Base-by-base conservation (phyloP, 176 grass and related monocot species). In the Oryza longistaminata region DNA sequence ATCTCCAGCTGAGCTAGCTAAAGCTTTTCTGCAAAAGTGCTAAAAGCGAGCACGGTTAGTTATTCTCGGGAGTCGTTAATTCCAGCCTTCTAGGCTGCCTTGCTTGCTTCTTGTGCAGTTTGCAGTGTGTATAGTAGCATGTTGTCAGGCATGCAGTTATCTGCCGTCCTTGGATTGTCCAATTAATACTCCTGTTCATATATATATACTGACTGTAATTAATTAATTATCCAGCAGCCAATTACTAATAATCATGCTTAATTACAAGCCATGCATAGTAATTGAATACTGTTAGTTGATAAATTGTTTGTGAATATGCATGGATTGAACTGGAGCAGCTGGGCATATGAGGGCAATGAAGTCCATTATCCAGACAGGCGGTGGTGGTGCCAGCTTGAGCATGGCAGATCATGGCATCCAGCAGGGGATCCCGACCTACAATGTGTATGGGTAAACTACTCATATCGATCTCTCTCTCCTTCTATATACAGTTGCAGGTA, bases 31-130 rank as follows among this genome's bases (percentile, higher is more conserved):
- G 46, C 84, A 90, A 83, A 83, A 90, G 88, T 74, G 62, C 66
- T 10, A 71, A 88, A 90, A 61, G 88, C 73, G 73, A 37, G 73
- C 79, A 77, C 65, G 79, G 88, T 90, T 90, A 82, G 88, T 90
- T 90, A 87, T 90, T 69, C 74, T 90, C 27, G 88, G 88, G 79
- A 44, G 26, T n/a, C 39, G 84, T 60, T n/a, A 29, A 79, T 67
- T 90, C 73, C 73, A 61, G 77, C 85, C 70, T 12, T 66, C 39
- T 7, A 85, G 61, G 45, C 61, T 76, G 24, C 72, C 11, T 69
- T 76, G 79, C 64, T 82, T 87, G 71, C 64, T 82, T 87, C 58
- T 66, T 86, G 58, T 62, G 58, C 58, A 62, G 58, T 62, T 62
- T 24, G 21, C 8, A 24, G 58, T 62, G n/a, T 67, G 24, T 31